Base-by-base conservation (phyloP, 2,329 filamentous ascomycete genomes). In the Sarocladiaceae sp. region DNA sequence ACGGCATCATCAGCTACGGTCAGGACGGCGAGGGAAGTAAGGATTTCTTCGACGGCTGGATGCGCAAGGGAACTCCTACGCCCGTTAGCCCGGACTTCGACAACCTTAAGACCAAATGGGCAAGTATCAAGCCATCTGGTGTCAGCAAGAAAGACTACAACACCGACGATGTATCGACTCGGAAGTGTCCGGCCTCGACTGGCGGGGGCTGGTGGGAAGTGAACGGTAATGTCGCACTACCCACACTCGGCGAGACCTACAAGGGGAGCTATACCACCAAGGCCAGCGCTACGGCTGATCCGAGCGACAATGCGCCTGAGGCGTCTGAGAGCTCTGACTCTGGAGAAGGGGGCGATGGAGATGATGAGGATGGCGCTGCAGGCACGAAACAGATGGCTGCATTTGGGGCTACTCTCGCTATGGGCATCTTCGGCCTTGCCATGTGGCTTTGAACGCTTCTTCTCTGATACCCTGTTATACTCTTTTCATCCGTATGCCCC, bases 1-100 rank as follows among this genome's bases (percentile, higher is more conserved):
- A 94, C 62, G 88, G 88, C 31, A 71, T 95, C 27, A 76, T 94
- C 54, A 81, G 74, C 16, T 95, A 95, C 59, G 86, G 84, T 1
- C 67, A 76, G 3, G 69, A 74, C 12, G 61, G 70, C 45, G 40
- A 43, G 16, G 40, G 40, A 6, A 32, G 18, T 21, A 3, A 20
- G 27, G 40, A 43, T 16, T 64, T 82, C 39, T 67, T 72, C 47
- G 86, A 80, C 53, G 84, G 86, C 26, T 89, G 74, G 62, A 75
- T 78, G 0, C 77, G 85, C 52, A 76, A 76, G 40, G 88, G 88
- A 44, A 87, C 77, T 0, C 88, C 88, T 0, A 85, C 74, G 0
- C 85, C 88, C 0, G 69, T 88, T 21, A 67, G 67, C 5, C 87
- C 88, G 0, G 88, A 95, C 59, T 95, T 91, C 60, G 60, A 70